A percentile compares a stretch with the other conserved stretches of the same genome.
phyloP scores from a whole-genome alignment of 2,329 filamentous ascomycete species.

The Clarireedia homoeocarpa region DNA sequence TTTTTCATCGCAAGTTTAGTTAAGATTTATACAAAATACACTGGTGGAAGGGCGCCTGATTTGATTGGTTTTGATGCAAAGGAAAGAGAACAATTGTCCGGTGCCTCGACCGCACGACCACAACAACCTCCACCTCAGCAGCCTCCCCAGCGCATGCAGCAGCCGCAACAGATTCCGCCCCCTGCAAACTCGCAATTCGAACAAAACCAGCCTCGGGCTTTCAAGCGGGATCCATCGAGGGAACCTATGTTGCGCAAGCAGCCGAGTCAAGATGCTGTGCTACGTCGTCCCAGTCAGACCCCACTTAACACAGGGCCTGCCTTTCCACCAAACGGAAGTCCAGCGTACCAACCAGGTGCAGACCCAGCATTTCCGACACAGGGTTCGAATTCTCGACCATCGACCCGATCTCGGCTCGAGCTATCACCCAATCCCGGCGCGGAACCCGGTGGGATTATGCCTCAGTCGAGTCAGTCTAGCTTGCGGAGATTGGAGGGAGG shows the following conservation, averaged over 20 bases:
- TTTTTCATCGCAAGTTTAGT: constrained; percentile 96
- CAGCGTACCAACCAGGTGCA: constrained; percentile 9
- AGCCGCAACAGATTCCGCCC: constrained; percentile 10
- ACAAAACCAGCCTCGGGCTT: constrained; percentile 19
- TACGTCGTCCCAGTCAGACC: constrained; percentile 18
- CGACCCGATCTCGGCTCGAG: constrained; percentile 21
- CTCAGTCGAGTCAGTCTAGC: constrained; percentile 18
- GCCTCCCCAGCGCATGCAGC: constrained; percentile 6
- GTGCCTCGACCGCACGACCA: constrained; percentile 32
- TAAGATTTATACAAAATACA: constrained; percentile 97
- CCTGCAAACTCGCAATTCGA: constrained; percentile 17
- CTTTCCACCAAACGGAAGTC: constrained; percentile 15
- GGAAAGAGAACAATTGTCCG: constrained; percentile 70
- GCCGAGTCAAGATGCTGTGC: constrained; percentile 25
- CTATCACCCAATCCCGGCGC: constrained; percentile 24
- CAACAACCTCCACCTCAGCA: constrained; percentile 14
- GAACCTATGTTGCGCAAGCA: constrained; percentile 22
- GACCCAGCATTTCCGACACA: constrained; percentile 20
- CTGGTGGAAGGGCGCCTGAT: constrained; percentile 71
- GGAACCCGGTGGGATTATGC: constrained; percentile 16
- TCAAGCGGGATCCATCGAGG: constrained; percentile 21
- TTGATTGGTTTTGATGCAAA: constrained; percentile 74
- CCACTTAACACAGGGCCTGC: constrained; percentile 12
- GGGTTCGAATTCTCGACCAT: constrained; percentile 19
- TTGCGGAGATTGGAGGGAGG: constrained; percentile 21